Percentiles rank a stretch among this genome's conserved stretches.
Evolutionary conservation across 2,329 filamentous ascomycete genomes (phyloP).

Genomic region (Xylariaceae sp.): DNA sequence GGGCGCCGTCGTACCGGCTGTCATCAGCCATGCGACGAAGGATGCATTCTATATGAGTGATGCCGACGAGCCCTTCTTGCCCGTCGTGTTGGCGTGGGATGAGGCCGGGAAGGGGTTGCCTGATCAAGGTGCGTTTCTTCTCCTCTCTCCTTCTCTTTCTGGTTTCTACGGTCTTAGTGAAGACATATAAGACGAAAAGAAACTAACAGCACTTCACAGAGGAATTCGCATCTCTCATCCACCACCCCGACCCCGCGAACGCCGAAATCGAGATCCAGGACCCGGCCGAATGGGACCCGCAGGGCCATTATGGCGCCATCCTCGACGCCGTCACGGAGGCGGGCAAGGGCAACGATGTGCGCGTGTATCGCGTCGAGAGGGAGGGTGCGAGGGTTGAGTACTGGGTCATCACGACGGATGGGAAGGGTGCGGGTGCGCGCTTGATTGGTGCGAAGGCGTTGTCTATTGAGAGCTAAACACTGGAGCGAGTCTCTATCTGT

Average conservation of each 20-base stretch:
- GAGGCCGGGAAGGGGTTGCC: slow-evolving; percentile 49
- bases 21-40: slow-evolving; percentile 46
- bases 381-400: slow-evolving; percentile 67
- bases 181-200: background rate
- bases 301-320: slow-evolving; percentile 63
- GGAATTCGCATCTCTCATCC: slow-evolving; percentile 64
- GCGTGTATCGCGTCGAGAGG: slow-evolving; percentile 66
- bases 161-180: background rate
- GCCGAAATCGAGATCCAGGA: slow-evolving; percentile 61
- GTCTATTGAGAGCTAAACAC: slow-evolving; percentile 61
- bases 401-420: slow-evolving; percentile 65
- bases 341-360: slow-evolving; percentile 59
- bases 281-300: slow-evolving; percentile 66
- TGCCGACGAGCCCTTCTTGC: slow-evolving; percentile 78
- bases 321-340: slow-evolving; percentile 64
- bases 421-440: slow-evolving; percentile 44
- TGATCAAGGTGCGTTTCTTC: slow-evolving; percentile 50
- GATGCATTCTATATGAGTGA: slow-evolving; percentile 71
- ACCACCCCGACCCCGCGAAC: slow-evolving; percentile 47
- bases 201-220: slow-evolving; percentile 39
- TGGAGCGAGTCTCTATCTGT: too few relatives aligned
- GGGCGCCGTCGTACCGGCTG: slow-evolving; percentile 55
- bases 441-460: slow-evolving; percentile 75
- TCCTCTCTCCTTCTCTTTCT: background rate
- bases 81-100: slow-evolving; percentile 62